Evolutionary conservation across 345 rosid species (phyloP).

Genomic region (Dimocarpus longan): DNA sequence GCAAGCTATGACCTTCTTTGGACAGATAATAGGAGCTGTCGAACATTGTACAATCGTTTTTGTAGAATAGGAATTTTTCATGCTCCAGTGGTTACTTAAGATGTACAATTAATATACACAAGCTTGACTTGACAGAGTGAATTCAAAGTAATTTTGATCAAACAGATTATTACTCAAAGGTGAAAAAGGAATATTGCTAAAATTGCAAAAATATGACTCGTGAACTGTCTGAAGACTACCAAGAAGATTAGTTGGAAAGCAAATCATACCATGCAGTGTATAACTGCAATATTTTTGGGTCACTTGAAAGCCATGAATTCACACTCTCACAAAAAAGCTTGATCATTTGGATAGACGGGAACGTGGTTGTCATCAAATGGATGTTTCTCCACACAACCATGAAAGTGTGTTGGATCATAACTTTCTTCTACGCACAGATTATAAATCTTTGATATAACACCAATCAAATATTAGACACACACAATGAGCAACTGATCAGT

Average conservation of each 20-base stretch:
- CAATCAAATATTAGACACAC: neutral
- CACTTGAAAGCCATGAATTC: constrained; percentile 71
- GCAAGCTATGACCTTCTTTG: neutral
- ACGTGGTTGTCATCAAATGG: constrained; percentile 96
- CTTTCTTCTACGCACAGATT: constrained; percentile 82
- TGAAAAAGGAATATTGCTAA: no score
- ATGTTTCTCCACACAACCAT: constrained; percentile 75
- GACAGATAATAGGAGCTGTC: no score
- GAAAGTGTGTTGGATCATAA: constrained; percentile 71
- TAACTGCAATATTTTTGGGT: constrained; percentile 77
- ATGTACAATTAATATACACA: neutral
- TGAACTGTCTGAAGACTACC: neutral
- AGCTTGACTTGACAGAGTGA: neutral
- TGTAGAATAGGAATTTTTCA: neutral
- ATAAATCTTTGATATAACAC: constrained; percentile 46
- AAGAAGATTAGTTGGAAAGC: neutral
- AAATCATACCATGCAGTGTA: constrained; percentile 83
- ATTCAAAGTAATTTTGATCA: neutral
- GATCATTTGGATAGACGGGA: constrained; percentile 82
- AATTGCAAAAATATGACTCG: neutral
- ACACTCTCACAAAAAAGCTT: constrained; percentile 86
- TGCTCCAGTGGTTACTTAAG: neutral
- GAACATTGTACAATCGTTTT: neutral
- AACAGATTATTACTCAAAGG: neutral
- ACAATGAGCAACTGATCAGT: neutral